Conservation (phyloP, 371 early-diverging fungal genomes). For the Cladochytrium tenue region DNA sequence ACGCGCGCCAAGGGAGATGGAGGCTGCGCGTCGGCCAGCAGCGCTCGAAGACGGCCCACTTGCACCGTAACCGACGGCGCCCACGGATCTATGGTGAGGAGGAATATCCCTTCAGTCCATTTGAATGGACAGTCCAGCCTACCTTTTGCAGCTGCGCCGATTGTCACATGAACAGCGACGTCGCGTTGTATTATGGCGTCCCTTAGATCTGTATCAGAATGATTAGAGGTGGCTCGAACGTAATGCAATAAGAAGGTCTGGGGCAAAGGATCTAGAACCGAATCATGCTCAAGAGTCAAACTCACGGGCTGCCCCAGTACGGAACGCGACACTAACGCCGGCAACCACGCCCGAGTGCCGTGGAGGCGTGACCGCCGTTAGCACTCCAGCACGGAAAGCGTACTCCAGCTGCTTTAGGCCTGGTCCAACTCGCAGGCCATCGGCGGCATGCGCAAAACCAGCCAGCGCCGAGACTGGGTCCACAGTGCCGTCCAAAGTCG, state of each 20-base stretch:
- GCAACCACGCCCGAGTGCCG: slow-evolving; percentile 6
- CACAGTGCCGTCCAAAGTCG: slow-evolving; percentile 27
- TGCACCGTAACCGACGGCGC: slow-evolving; percentile 63
- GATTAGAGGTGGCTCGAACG: slow-evolving; percentile 15
- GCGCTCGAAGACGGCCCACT: slow-evolving; percentile 53
- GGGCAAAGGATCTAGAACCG: not conserved
- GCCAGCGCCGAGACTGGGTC: slow-evolving; percentile 4
- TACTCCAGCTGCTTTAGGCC: slow-evolving; percentile 25
- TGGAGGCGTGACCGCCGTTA: slow-evolving; percentile 15
- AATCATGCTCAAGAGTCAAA: not conserved
- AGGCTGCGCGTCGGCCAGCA: slow-evolving; percentile 31
- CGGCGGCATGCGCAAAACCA: slow-evolving; percentile 18
- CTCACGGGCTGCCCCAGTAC: slow-evolving; percentile 15
- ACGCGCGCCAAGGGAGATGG: slow-evolving; percentile 47
- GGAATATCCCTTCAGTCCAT: not conserved
- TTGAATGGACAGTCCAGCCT: not conserved
- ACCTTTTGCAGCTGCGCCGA: slow-evolving; percentile 36
- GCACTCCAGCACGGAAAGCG: slow-evolving; percentile 22
- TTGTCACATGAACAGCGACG: slow-evolving; percentile 55
- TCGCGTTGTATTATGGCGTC: slow-evolving; percentile 59
- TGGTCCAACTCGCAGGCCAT: slow-evolving; percentile 32
- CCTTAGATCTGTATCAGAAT: slow-evolving; percentile 16
- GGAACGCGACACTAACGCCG: slow-evolving; percentile 21
- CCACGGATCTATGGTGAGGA: slow-evolving; percentile 1
- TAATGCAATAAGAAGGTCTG: slow-evolving; percentile 1